Percentiles rank a stretch among this genome's conserved stretches.
Evolutionary conservation across 345 rosid genomes (phyloP).

Genomic region (Mercurialis annua): DNA sequence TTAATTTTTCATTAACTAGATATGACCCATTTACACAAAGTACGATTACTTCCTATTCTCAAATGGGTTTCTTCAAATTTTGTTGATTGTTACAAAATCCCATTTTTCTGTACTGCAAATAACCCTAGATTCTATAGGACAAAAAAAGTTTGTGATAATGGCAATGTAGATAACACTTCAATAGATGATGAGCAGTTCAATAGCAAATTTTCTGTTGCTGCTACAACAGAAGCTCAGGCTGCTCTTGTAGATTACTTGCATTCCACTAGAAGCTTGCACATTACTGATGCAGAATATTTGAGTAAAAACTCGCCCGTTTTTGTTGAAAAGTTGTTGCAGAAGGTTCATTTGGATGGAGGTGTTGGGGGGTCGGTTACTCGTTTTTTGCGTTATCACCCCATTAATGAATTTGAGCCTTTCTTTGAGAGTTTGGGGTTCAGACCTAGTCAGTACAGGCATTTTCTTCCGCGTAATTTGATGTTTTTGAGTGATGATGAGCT

Average conservation of each 20-base stretch:
- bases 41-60: constrained; percentile 34
- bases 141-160: constrained; percentile 3
- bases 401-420: constrained; percentile 92
- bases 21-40: constrained; percentile 42
- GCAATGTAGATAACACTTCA: constrained; percentile 11
- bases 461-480: constrained; percentile 48
- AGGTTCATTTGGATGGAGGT: constrained; percentile 33
- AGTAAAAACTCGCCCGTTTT: constrained; percentile 63
- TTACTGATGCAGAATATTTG: constrained; percentile 61
- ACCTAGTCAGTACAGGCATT: constrained; percentile 36
- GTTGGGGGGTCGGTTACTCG: constrained; percentile 37
- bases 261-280: constrained; percentile 51
- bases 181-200: constrained; percentile 13
- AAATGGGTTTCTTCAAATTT: constrained; percentile 41
- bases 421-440: constrained; percentile 75
- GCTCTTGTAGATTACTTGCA: constrained; percentile 73
- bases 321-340: constrained; percentile 37
- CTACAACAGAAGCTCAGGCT: constrained; percentile 49
- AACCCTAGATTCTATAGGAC: constrained; percentile 48
- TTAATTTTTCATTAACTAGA: neutral
- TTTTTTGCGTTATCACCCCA: constrained; percentile 64
- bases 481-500: constrained; percentile 61
- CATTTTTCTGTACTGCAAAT: constrained; percentile 20
- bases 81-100: constrained; percentile 26
- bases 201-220: constrained; percentile 27